phyloP scores from a whole-genome alignment of 495 filamentous ascomycete species.

The Penicillium simplicissimum region DNA sequence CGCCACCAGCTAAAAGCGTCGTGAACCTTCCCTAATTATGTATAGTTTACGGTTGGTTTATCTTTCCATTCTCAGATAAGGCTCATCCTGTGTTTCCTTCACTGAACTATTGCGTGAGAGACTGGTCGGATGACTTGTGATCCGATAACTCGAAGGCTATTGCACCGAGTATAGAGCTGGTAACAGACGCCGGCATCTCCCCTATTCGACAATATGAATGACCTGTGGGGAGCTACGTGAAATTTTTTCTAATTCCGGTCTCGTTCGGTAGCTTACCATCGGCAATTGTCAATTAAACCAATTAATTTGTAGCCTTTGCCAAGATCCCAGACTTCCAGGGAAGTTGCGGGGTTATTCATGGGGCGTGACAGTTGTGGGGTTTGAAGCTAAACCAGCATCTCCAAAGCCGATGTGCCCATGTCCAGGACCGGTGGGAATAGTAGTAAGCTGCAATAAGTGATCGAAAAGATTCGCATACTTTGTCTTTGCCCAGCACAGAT shows the following conservation, averaged over 20 bases:
- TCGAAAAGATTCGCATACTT: neutral
- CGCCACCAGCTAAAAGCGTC: neutral
- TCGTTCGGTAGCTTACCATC: no score
- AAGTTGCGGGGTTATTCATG: no score
- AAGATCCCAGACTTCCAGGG: no score
- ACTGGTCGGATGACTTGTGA: neutral
- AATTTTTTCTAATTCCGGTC: no score
- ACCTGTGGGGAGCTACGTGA: no score
- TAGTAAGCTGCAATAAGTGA: neutral
- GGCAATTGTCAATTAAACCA: no score
- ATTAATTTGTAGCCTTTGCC: no score
- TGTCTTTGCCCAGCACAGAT: neutral
- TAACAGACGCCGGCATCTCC: no score
- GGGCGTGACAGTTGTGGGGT: neutral
- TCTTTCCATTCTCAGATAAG: neutral
- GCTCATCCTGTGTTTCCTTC: neutral
- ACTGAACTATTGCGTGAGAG: neutral
- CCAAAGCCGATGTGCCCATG: neutral
- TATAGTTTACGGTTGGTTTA: neutral
- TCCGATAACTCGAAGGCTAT: neutral
- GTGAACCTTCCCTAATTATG: neutral
- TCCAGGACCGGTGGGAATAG: neutral
- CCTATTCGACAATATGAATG: no score
- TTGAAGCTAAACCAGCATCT: neutral
- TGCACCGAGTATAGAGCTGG: neutral